Conservation (phyloP, 345 rosid species). For the Mallotus nudiflorus region DNA sequence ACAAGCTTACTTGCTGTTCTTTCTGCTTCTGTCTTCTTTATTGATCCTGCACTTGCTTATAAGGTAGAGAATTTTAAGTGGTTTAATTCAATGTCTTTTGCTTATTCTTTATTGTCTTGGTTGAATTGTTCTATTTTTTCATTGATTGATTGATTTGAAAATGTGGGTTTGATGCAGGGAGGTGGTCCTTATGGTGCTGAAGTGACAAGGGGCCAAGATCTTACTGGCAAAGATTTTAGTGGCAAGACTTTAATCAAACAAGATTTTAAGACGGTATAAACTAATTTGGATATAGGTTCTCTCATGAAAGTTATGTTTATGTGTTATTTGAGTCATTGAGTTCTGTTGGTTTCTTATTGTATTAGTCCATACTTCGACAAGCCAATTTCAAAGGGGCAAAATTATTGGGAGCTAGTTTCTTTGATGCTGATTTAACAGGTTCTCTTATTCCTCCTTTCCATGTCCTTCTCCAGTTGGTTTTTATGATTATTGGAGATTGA, state of each 20-base stretch:
- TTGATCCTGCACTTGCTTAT: constrained; percentile 83
- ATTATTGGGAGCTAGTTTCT: constrained; percentile 92
- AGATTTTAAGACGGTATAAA: constrained; percentile 85
- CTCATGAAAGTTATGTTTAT: neutral
- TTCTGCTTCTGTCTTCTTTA: constrained; percentile 65
- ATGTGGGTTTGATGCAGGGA: constrained; percentile 49
- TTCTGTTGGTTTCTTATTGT: constrained; percentile 10
- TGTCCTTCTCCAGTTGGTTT: neutral
- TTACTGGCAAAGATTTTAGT: constrained; percentile 79
- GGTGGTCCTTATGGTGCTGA: constrained; percentile 92
- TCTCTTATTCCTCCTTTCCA: no score
- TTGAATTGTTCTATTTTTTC: neutral
- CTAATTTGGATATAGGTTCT: neutral
- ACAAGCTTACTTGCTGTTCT: constrained; percentile 58
- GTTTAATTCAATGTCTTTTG: neutral
- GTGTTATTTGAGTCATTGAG: neutral
- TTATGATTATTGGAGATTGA: neutral
- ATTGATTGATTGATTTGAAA: constrained; percentile 10
- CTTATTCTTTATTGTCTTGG: neutral
- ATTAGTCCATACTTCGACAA: constrained; percentile 83
- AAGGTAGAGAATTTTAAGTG: constrained; percentile 40
- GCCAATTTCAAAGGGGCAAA: constrained; percentile 91
- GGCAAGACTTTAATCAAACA: constrained; percentile 79
- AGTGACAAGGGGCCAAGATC: constrained; percentile 95
- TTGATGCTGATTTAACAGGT: constrained; percentile 97